Percentiles rank a stretch among this genome's conserved stretches.
These are phyloP conservation scores for Kernera saxatilis DNA, from an alignment of 345 rosid genomes.

Conservation along the genomic window DNA sequence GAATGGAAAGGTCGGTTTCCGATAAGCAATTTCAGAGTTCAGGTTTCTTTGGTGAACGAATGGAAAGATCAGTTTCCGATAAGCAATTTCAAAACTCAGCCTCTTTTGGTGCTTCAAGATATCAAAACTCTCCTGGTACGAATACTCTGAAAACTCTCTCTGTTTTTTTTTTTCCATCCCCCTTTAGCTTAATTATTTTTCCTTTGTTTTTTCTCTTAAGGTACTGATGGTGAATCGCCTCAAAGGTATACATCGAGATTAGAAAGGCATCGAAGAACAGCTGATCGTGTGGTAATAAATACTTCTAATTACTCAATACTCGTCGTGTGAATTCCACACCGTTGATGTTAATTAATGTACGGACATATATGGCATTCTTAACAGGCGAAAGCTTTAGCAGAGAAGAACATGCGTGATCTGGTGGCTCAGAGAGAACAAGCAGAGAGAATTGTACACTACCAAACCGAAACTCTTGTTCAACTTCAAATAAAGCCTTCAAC, in stretches of 20 bases:
- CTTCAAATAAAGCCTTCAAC: not conserved
- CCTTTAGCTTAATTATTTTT: not conserved
- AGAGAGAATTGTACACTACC: slow-evolving; percentile 66
- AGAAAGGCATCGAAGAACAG: slow-evolving; percentile 85
- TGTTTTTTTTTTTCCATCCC: not conserved
- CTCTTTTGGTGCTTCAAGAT: slow-evolving; percentile 45
- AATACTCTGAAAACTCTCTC: not conserved
- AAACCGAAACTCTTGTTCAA: not conserved
- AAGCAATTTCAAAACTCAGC: slow-evolving; percentile 43
- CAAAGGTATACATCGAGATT: slow-evolving; percentile 92
- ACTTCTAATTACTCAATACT: not conserved
- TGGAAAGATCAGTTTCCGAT: slow-evolving; percentile 45
- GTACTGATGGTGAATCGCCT: slow-evolving; percentile 80
- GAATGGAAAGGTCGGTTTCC: slow-evolving; percentile 57
- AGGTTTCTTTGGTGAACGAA: slow-evolving; percentile 26
- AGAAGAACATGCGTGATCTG: slow-evolving; percentile 92
- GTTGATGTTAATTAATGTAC: not conserved
- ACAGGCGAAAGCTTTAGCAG: slow-evolving; percentile 95
- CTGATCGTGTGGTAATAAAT: slow-evolving; percentile 80
- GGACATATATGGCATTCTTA: not conserved
- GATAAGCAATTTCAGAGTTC: slow-evolving; percentile 55
- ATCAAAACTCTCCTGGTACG: slow-evolving; percentile 51
- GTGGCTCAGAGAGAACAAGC: slow-evolving; percentile 85
- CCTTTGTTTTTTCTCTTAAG: slow-evolving; percentile 29
- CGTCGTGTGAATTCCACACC: not conserved